Conservation (phyloP, 139 green algal species). For the Tetraselmis chui region DNA sequence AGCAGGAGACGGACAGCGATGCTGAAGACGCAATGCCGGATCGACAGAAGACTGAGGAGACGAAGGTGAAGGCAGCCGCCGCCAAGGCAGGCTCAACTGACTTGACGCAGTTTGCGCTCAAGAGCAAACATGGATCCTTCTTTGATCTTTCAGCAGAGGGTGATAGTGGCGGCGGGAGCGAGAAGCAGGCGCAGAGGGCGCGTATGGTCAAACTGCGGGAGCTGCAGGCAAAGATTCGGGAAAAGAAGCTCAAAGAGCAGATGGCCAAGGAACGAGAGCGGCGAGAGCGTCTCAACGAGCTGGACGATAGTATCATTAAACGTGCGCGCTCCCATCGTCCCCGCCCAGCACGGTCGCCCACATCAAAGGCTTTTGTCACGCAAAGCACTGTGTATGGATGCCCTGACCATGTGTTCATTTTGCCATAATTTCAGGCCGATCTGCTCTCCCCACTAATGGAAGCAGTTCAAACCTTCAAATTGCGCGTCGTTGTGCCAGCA, state of each 20-base stretch:
- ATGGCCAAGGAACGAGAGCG: not conserved
- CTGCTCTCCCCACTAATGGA: not conserved
- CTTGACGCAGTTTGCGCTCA: not conserved
- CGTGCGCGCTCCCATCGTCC: not conserved
- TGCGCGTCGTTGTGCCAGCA: not conserved
- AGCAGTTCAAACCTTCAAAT: not conserved
- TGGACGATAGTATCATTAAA: not conserved
- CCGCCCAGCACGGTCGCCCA: too few relatives aligned
- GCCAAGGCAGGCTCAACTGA: not conserved
- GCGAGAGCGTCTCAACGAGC: not conserved
- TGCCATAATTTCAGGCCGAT: not conserved
- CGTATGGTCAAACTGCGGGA: not conserved
- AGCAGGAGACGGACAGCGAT: not conserved
- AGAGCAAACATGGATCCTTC: not conserved
- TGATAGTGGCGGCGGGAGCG: not conserved
- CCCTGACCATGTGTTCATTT: not conserved
- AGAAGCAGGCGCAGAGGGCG: not conserved
- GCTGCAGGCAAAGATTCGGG: not conserved
- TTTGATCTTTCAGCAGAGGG: not conserved
- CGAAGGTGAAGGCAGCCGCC: too few relatives aligned
- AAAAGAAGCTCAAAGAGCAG: not conserved
- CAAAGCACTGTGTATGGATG: not conserved
- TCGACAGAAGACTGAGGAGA: not conserved
- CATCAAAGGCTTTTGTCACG: not conserved
- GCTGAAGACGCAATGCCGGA: too few relatives aligned